A percentile compares a stretch with the other conserved stretches of the same genome.
Conservation (phyloP, 2,329 filamentous ascomycete genomes). For the Diaporthe citriasiana region DNA sequence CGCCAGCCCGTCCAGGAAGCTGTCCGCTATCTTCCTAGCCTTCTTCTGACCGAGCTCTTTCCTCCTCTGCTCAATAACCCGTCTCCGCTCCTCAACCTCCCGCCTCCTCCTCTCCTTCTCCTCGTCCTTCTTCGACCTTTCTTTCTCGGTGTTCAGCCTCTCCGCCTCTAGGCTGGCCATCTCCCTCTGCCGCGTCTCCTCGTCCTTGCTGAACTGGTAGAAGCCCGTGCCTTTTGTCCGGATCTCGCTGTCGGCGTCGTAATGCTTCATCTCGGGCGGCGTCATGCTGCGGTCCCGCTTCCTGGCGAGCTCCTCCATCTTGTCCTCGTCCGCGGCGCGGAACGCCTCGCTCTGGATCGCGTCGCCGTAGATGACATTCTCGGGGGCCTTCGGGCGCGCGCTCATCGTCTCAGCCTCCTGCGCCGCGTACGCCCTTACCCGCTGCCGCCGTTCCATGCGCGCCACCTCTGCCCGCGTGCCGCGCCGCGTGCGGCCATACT, state of each 20-base stretch:
- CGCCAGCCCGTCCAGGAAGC: conserved; percentile 75
- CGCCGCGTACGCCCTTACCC: conserved; percentile 66
- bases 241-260: conserved; percentile 87
- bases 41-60: conserved; percentile 68
- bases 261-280: conserved; percentile 85
- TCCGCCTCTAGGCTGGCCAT: conserved; percentile 81
- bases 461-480: conserved; percentile 79
- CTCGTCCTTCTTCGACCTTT: conserved; percentile 68
- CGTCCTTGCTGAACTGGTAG: conserved; percentile 87
- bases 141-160: conserved; percentile 76
- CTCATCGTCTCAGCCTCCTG: conserved; percentile 78
- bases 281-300: conserved; percentile 85
- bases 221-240: conserved; percentile 91
- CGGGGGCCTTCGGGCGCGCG: conserved; percentile 76
- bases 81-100: conserved; percentile 75
- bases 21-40: conserved; percentile 78
- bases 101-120: conserved; percentile 70
- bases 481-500: conserved; percentile 86
- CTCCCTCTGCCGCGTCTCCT: conserved; percentile 74
- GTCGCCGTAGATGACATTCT: conserved; percentile 85
- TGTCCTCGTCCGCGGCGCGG: conserved; percentile 76
- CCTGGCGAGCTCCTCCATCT: conserved; percentile 84
- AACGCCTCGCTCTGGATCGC: conserved; percentile 88
- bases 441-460: conserved; percentile 69
- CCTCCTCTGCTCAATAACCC: conserved; percentile 70